Evolutionary conservation across 129 eudicot species (phyloP).

Genomic region (Centrapalus pauciflorus): DNA sequence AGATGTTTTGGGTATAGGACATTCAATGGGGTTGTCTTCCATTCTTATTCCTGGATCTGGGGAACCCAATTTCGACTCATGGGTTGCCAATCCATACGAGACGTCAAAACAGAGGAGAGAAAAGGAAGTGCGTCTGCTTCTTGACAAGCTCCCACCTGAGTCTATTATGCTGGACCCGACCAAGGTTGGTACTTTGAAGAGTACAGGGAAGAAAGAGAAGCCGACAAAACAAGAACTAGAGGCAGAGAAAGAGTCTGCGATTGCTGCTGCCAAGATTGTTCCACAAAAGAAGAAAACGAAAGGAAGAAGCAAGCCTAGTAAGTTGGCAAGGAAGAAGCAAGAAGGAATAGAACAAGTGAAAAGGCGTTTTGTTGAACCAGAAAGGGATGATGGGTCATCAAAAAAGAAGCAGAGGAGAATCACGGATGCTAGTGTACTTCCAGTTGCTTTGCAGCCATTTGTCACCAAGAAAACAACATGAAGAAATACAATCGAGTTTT

Average conservation of each 20-base stretch:
- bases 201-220: slow-evolving; percentile 46
- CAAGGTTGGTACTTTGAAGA: slow-evolving; percentile 65
- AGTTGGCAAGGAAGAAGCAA: slow-evolving; percentile 58
- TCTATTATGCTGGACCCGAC: slow-evolving; percentile 85
- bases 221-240: slow-evolving; percentile 48
- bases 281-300: slow-evolving; percentile 69
- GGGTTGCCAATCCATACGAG: slow-evolving; percentile 93
- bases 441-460: slow-evolving; percentile 64
- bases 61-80: slow-evolving; percentile 87
- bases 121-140: slow-evolving; percentile 74
- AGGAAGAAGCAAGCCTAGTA: slow-evolving; percentile 84
- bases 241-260: slow-evolving; percentile 69
- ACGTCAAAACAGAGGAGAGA: slow-evolving; percentile 77
- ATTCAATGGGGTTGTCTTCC: slow-evolving; percentile 78
- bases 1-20: slow-evolving; percentile 81
- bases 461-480: slow-evolving; percentile 33
- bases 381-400: slow-evolving; percentile 25
- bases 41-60: slow-evolving; percentile 89
- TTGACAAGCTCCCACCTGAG: slow-evolving; percentile 92
- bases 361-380: slow-evolving; percentile 49
- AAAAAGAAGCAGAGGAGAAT: slow-evolving; percentile 56
- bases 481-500: too few relatives aligned
- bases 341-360: slow-evolving; percentile 56
- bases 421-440: slow-evolving; percentile 33
- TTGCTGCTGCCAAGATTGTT: slow-evolving; percentile 50